Evolutionary conservation across 495 filamentous ascomycete genomes (phyloP), one percentile per base, ranked within the genome.

Genomic region (Hyaloscypha variabilis): DNA sequence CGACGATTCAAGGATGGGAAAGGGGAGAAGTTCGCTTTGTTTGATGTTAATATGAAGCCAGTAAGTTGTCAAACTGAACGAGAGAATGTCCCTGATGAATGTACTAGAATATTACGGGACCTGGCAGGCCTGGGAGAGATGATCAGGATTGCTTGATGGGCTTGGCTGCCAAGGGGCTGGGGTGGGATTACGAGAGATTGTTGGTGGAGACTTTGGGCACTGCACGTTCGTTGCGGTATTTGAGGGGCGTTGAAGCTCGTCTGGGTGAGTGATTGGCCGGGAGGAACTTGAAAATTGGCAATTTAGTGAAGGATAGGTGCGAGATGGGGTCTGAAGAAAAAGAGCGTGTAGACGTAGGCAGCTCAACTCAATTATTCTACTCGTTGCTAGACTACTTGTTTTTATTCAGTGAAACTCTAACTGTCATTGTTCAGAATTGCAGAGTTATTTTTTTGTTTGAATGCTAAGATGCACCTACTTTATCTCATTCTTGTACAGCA

Each of bases 1-100:
- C 60, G 77, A 25, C 65, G 77, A 13, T 77, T 77, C 31, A 58
- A 53, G 8, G 55, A 60, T 19, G 64, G 53, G 10, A 51, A 61
- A 4, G 64, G 64, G 2, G 66, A 63, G 1, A 62, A 70, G 10
- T 79, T 79, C 69, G 76, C 73, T n/a, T 67, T 78, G 46, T 80
- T 80, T 58, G 76, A 80, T 71, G 72, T 80, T 14, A 78, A 80
- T 65, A 74, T 78, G 75, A 80, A 80, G 63, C 76, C 76, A 10
- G 76, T 78, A 64, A 67, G 77, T 74, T 23, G 46, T 31, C 3
- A 30, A 10, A 4, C 23, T 51, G 23, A 51, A n/a, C 17, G 17
- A n/a, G 49, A 6, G 17, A 24, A 24, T 6, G 6, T 51, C 6
- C 23, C n/a, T 6, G 23, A 6, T 51, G 49, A 51, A n/a, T 4